These are phyloP conservation scores for Erysiphe pulchra DNA, from an alignment of 2,329 filamentous ascomycete genomes.

Conservation along the genomic window DNA sequence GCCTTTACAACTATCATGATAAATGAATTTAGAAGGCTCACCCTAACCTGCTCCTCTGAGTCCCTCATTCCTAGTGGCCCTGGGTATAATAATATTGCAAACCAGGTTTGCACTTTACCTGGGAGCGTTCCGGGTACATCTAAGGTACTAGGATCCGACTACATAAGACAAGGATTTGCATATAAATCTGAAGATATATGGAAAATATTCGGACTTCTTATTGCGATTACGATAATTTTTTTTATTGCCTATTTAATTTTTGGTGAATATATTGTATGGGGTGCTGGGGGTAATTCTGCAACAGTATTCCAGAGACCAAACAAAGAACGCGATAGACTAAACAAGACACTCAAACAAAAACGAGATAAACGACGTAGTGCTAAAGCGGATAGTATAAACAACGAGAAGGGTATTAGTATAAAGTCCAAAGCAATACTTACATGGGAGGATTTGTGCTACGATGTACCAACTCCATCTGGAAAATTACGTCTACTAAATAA, in stretches of 20 bases:
- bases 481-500: constrained; percentile 26
- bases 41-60: constrained; percentile 39
- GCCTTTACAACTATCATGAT: constrained; percentile 60
- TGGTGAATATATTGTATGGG: constrained; percentile 54
- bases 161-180: constrained; percentile 41
- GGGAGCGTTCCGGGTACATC: constrained; percentile 42
- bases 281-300: constrained; percentile 56
- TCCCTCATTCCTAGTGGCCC: constrained; percentile 47
- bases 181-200: constrained; percentile 45
- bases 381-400: constrained; percentile 16
- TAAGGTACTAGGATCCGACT: constrained; percentile 37
- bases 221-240: constrained; percentile 52
- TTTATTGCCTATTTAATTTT: constrained; percentile 49
- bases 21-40: constrained; percentile 52
- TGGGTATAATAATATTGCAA: constrained; percentile 40
- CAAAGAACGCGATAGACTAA: constrained; percentile 38
- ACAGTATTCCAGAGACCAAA: constrained; percentile 52
- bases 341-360: constrained; percentile 33
- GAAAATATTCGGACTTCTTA: constrained; percentile 64
- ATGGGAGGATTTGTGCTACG: constrained; percentile 67
- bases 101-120: constrained; percentile 60
- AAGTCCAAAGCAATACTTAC: constrained; percentile 45
- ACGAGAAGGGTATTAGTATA: constrained; percentile 23
- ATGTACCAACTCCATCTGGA: constrained; percentile 26
- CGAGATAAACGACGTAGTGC: constrained; percentile 26